Percentiles rank a stretch among this genome's conserved stretches.
phyloP scores from a whole-genome alignment of 2,329 filamentous ascomycete species.

The Grosmannia penicillata region DNA sequence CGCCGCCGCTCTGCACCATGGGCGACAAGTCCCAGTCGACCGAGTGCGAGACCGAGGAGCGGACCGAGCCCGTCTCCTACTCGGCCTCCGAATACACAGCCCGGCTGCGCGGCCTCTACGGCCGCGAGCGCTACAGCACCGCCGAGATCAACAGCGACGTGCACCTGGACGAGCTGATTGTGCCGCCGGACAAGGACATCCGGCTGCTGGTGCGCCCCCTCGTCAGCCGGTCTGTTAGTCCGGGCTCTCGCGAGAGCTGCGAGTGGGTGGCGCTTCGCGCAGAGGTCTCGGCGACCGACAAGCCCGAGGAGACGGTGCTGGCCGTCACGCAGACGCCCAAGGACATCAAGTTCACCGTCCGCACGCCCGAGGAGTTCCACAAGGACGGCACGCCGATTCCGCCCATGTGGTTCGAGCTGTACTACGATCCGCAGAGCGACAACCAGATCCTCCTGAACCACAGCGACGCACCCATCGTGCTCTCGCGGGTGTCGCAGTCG shows the following conservation, averaged over 20 bases:
- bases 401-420: conserved; percentile 43
- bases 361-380: conserved; percentile 28
- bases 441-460: conserved; percentile 41
- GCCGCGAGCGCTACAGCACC: conserved; percentile 24
- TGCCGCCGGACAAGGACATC: conserved; percentile 33
- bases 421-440: conserved; percentile 44
- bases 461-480: conserved; percentile 36
- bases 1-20: conserved; percentile 21
- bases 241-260: conserved; percentile 36
- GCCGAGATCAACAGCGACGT: conserved; percentile 27
- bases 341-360: conserved; percentile 45
- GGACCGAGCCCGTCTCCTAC: conserved; percentile 44
- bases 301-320: conserved; percentile 40
- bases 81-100: conserved; percentile 40
- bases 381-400: conserved; percentile 24
- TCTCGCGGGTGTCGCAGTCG: conserved; percentile 29
- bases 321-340: conserved; percentile 45
- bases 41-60: conserved; percentile 28
- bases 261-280: conserved; percentile 41
- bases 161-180: conserved; percentile 35
- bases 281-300: conserved; percentile 33
- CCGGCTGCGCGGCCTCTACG: conserved; percentile 29
- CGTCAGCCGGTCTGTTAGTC: conserved; percentile 37
- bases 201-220: conserved; percentile 42
- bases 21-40: conserved; percentile 20